phyloP scores from a whole-genome alignment of 768 basidiomycete genomes.

The Tubosaeta brunneosetosa region DNA sequence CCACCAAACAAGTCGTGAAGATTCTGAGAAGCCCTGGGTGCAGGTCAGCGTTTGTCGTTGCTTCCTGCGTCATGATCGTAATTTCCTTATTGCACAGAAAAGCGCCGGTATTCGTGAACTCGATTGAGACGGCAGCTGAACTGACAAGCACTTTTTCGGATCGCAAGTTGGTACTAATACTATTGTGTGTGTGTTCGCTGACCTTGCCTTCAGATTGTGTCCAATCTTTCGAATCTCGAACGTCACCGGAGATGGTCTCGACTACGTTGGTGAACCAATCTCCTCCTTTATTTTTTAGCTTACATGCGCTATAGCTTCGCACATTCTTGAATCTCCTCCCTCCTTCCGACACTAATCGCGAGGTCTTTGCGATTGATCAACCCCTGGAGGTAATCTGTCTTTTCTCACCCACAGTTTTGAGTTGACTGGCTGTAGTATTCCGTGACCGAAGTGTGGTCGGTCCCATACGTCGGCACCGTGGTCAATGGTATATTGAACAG shows the following conservation, averaged over 20 bases:
- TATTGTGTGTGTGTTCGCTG: not conserved
- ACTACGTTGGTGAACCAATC: conserved; percentile 46
- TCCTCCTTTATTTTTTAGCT: conserved; percentile 3
- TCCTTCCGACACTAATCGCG: conserved; percentile 77
- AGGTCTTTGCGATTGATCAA: conserved; percentile 75
- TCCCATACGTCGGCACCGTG: conserved; percentile 81
- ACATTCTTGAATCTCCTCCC: conserved; percentile 89
- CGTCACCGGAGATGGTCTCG: conserved; percentile 89
- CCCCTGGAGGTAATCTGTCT: conserved; percentile 60
- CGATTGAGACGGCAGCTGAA: conserved; percentile 75
- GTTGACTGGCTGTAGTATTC: conserved; percentile 53
- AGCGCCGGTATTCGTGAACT: conserved; percentile 79
- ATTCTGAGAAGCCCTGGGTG: conserved; percentile 92
- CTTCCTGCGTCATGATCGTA: not conserved
- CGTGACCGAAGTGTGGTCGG: conserved; percentile 83
- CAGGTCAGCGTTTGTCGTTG: conserved; percentile 43
- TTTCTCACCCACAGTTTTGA: not conserved
- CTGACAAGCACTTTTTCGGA: conserved; percentile 68
- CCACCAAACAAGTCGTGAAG: conserved; percentile 87
- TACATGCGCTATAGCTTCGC: conserved; percentile 50
- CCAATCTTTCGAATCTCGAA: conserved; percentile 93
- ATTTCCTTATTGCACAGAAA: conserved; percentile 45
- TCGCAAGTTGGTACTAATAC: conserved; percentile 50
- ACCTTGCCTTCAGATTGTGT: conserved; percentile 55
- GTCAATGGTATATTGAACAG: conserved; percentile 80